These are phyloP conservation scores for Ophiostoma triangulosporum DNA, from an alignment of 2,329 filamentous ascomycete genomes.

Conservation along the genomic window DNA sequence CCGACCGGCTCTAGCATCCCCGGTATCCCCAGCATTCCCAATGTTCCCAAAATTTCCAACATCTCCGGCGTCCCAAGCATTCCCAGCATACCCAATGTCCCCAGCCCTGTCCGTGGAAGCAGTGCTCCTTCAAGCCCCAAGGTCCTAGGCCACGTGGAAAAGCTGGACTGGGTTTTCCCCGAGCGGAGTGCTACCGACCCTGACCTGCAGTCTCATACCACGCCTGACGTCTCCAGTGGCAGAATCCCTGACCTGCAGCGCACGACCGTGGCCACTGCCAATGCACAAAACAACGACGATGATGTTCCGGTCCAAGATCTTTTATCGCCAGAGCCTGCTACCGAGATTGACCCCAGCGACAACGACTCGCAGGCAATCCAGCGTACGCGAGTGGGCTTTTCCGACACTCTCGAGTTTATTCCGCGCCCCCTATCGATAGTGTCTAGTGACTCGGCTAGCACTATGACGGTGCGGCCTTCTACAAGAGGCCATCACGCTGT, in stretches of 20 bases:
- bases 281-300: neutral
- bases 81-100: too few species aligned
- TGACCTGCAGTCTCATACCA: conserved; percentile 7
- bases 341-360: conserved; percentile 5
- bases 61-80: too few species aligned
- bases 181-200: conserved; percentile 8
- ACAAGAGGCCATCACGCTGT: conserved; percentile 46
- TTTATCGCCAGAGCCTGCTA: neutral
- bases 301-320: neutral
- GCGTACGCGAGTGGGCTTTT: conserved; percentile 65
- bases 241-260: neutral
- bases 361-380: conserved; percentile 15
- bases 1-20: neutral
- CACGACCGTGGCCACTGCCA: neutral
- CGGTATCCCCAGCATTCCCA: too few species aligned
- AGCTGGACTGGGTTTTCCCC: conserved; percentile 17
- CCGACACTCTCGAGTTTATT: conserved; percentile 72
- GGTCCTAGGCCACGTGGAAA: conserved; percentile 30
- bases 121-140: conserved; percentile 53
- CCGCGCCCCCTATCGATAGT: conserved; percentile 71
- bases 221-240: neutral
- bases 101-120: conserved; percentile 35
- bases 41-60: too few species aligned
- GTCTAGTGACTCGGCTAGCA: conserved; percentile 73
- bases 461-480: conserved; percentile 47